phyloP scores from a whole-genome alignment of 1,284 basidiomycete genomes.

The Peniophora sp. region DNA sequence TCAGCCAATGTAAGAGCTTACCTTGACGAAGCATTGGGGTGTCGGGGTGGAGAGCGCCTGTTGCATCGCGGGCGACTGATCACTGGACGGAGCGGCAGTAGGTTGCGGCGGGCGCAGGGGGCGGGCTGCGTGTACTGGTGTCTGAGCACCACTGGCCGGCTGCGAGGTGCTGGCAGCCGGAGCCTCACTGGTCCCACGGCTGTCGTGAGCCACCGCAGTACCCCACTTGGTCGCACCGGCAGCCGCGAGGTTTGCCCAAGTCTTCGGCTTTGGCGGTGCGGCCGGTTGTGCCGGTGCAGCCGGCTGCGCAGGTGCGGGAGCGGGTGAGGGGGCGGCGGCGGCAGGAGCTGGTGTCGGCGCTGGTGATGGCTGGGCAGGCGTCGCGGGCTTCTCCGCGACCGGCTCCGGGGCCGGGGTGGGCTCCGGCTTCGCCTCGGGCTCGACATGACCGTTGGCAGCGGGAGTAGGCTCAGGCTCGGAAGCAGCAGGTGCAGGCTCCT shows the following conservation, averaged over 20 bases:
- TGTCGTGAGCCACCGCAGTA: constrained; percentile 63
- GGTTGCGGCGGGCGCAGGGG: constrained; percentile 16
- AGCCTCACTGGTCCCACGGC: constrained; percentile 62
- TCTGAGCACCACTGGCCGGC: constrained; percentile 41
- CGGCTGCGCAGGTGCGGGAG: constrained; percentile 14
- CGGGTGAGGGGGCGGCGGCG: constrained; percentile 20
- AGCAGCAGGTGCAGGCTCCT: constrained; percentile 15
- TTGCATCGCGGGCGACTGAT: constrained; percentile 37
- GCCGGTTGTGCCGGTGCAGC: constrained; percentile 29
- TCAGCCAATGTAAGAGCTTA: constrained; percentile 25
- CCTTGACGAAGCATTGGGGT: constrained; percentile 85
- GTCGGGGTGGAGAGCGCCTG: constrained; percentile 59
- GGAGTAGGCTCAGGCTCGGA: constrained; percentile 5
- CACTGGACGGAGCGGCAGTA: constrained; percentile 18
- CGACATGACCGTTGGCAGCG: constrained; percentile 4
- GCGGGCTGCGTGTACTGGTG: constrained; percentile 35
- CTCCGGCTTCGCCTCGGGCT: constrained; percentile 22
- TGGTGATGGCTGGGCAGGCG: constrained; percentile 22
- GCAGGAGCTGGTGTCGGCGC: constrained; percentile 29
- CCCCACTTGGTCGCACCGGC: constrained; percentile 76
- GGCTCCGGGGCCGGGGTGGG: constrained; percentile 23
- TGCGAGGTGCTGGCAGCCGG: constrained; percentile 34
- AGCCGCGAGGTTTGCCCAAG: constrained; percentile 89
- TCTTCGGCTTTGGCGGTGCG: constrained; percentile 49
- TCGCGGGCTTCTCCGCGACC: constrained; percentile 25